Percentiles rank a stretch among this genome's conserved stretches.
Conservation (phyloP, 257 asterid genomes). For the Nicotiana obtusifolia region DNA sequence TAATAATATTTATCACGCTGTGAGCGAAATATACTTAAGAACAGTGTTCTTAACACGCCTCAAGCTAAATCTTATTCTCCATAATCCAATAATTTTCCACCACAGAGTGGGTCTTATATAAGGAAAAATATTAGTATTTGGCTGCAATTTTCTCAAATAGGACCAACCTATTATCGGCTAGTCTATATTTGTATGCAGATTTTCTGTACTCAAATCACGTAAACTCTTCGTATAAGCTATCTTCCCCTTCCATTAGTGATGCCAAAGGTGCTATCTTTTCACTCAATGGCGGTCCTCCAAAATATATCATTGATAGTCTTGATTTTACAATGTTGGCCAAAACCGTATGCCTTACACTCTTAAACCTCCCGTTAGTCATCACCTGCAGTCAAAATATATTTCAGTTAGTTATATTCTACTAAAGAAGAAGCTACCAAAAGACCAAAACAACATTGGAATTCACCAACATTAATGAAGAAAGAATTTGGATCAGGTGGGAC, state of each 20-base stretch:
- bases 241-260: constrained; percentile 9
- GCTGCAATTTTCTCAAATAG: background rate
- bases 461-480: constrained; percentile 26
- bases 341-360: constrained; percentile 16
- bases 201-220: constrained; percentile 17
- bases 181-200: constrained; percentile 1
- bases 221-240: constrained; percentile 17
- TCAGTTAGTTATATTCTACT: too few species aligned
- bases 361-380: constrained; percentile 19
- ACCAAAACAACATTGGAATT: background rate
- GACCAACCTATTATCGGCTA: constrained; percentile 5
- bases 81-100: too few species aligned
- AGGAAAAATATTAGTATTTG: background rate
- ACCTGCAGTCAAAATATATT: background rate
- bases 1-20: too few species aligned
- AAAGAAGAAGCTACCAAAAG: too few species aligned
- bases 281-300: constrained; percentile 22
- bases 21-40: too few species aligned
- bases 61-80: too few species aligned
- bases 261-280: constrained; percentile 19
- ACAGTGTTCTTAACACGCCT: too few species aligned
- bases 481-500: constrained; percentile 28
- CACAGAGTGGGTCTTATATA: background rate
- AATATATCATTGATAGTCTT: constrained; percentile 18
- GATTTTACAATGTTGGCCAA: constrained; percentile 11